Conservation (phyloP, 345 rosid species). For the Leavenworthia alabamica region DNA sequence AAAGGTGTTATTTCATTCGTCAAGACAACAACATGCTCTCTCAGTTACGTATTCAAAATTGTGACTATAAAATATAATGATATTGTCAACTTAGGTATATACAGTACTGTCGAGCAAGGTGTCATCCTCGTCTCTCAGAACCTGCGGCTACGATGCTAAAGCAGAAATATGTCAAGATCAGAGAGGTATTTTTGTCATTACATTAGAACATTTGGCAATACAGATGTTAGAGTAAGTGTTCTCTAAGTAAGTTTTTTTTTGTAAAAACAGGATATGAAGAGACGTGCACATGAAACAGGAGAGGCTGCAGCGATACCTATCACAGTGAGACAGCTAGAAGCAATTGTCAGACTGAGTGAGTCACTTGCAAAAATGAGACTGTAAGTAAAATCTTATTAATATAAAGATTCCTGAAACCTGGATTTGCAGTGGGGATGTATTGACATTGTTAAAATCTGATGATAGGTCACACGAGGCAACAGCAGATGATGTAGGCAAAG, state of each 20-base stretch:
- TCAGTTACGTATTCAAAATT: background rate
- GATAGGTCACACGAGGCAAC: conserved; percentile 77
- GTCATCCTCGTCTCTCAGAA: conserved; percentile 81
- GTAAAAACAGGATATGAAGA: conserved; percentile 72
- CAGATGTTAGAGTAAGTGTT: background rate
- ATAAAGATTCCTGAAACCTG: background rate
- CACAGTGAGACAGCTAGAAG: conserved; percentile 94
- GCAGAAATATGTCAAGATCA: conserved; percentile 72
- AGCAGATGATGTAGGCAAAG: conserved; percentile 77
- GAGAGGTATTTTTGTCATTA: conserved; percentile 50
- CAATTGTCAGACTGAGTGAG: conserved; percentile 85
- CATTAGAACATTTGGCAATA: conserved; percentile 1
- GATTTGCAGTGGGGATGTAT: background rate
- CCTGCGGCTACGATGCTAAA: conserved; percentile 64
- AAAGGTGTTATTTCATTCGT: conserved; percentile 43
- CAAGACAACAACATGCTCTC: background rate
- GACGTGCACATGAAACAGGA: conserved; percentile 89
- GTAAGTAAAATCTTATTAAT: conserved; percentile 41
- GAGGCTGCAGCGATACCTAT: conserved; percentile 82
- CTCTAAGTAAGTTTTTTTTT: background rate
- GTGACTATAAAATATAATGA: conserved; percentile 16
- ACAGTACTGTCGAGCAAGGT: conserved; percentile 74
- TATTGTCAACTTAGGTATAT: conserved; percentile 47
- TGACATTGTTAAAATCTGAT: conserved; percentile 8
- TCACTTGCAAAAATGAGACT: conserved; percentile 90